Evolutionary conservation across 768 basidiomycete genomes (phyloP), one percentile per base, ranked within the genome.

Genomic region (Holtermanniella nyarrowii): DNA sequence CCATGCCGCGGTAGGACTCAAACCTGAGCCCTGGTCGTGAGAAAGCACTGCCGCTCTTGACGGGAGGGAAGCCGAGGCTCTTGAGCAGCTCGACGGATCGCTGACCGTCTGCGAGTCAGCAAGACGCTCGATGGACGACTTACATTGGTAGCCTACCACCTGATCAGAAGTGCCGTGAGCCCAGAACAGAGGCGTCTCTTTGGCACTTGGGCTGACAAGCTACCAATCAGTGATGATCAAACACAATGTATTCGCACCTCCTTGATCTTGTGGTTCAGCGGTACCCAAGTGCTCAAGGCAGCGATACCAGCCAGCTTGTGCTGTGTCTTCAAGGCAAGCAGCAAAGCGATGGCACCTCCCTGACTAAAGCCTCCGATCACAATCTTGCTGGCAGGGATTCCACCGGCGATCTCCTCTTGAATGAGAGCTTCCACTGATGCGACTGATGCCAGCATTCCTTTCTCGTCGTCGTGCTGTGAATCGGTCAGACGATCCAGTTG

Each of bases 331-430:
- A 91, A 73, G 5, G 81, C 87, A 3, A 82, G 80, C 45, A 90
- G 72, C n/a, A 89, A 74, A 5, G 82, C 77, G 76, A 91, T 82
- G 21, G 82, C 80, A 18, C 64, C 86, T 31, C 87, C 89, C 68
- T 93, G 89, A 54, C 82, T 84, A 74, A 91, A 93, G 10, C 90
- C 90, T 27, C 87, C 88, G 21, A 96, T 71, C 26, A 93, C 78
- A 61, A 93, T 84, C 46, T 84, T 79, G 49, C 77, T 75, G 22
- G 83, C 73, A 7, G 80, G 77, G 48, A 84, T 80, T 26, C 86
- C 86, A 5, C 77, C 75, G 44, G 82, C 80, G 18, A 90, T 75
- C 71, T 96, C 90, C 2, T 77, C 75, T 12, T 79, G 75, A 63
- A 97, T 82, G 57, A 91, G 74, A 52, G 78, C 72, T 61, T 82